Conservation (phyloP, 148 eudicot genomes). For the Rhododendron griersonianum region DNA sequence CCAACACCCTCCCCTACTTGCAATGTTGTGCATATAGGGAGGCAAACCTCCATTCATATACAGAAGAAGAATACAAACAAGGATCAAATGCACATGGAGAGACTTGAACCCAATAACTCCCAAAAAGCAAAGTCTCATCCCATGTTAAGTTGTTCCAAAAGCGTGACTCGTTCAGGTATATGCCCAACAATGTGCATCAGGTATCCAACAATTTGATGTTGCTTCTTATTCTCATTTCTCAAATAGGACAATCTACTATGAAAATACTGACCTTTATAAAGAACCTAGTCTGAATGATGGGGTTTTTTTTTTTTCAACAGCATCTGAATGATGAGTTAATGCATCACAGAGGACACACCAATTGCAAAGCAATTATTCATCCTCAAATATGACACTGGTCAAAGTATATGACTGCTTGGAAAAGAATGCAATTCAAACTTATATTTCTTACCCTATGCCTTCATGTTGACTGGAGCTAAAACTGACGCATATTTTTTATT, state of each 20-base stretch:
- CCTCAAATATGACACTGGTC: not conserved
- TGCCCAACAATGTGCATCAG: not conserved
- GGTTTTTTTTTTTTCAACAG: too few relatives aligned
- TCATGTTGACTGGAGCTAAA: constrained; percentile 87
- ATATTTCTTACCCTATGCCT: constrained; percentile 68
- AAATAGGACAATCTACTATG: too few relatives aligned
- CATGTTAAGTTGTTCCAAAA: not conserved
- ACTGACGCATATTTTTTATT: constrained; percentile 78
- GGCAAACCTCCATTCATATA: not conserved
- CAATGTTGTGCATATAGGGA: not conserved
- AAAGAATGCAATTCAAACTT: not conserved
- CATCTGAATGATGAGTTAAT: not conserved
- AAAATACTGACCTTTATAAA: too few relatives aligned
- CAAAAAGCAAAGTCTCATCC: not conserved
- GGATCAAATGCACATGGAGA: not conserved
- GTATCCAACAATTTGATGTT: not conserved
- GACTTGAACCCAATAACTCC: not conserved
- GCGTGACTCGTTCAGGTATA: not conserved
- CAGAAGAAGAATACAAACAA: not conserved
- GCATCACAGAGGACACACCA: not conserved
- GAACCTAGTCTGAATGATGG: too few relatives aligned
- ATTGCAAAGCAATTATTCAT: not conserved
- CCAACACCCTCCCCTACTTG: not conserved
- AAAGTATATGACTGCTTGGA: not conserved
- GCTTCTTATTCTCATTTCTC: not conserved